Conservation (phyloP, 140 eudicot genomes). For the Flaveria floridana region DNA sequence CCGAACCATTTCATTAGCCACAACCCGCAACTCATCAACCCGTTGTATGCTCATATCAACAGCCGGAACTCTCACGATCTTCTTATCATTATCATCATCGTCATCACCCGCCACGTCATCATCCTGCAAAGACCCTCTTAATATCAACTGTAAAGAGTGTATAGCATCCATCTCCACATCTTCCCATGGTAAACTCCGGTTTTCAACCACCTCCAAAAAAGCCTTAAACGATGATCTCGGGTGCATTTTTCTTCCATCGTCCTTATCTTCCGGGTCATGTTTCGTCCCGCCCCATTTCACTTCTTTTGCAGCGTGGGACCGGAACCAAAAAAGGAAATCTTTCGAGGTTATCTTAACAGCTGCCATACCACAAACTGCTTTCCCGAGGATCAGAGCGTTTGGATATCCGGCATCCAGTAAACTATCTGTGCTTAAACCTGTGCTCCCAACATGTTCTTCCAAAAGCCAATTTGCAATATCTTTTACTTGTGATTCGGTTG, state of each 20-base stretch:
- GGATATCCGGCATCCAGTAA: constrained; percentile 66
- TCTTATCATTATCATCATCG: constrained; percentile 41
- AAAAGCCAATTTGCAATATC: constrained; percentile 60
- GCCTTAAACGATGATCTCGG: constrained; percentile 71
- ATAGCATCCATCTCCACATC: constrained; percentile 77
- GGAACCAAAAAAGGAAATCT: constrained; percentile 61
- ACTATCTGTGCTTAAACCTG: constrained; percentile 70
- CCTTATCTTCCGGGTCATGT: constrained; percentile 61
- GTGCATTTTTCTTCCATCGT: constrained; percentile 58
- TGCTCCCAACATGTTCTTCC: constrained; percentile 48
- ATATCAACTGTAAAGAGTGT: constrained; percentile 61
- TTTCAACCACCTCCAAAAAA: constrained; percentile 63
- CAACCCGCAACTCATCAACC: constrained; percentile 50
- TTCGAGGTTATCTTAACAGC: constrained; percentile 54
- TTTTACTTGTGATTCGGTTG: constrained; percentile 51
- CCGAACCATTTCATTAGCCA: constrained; percentile 65
- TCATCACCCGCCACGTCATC: constrained; percentile 25
- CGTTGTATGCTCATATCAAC: constrained; percentile 42
- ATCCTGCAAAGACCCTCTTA: constrained; percentile 57
- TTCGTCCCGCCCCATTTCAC: constrained; percentile 79
- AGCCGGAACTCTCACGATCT: constrained; percentile 50
- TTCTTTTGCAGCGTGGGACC: constrained; percentile 67
- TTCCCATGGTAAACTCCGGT: constrained; percentile 69
- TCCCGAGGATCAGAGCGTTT: constrained; percentile 47
- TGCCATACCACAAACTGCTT: constrained; percentile 69